A percentile compares a stretch with the other conserved stretches of the same genome.
phyloP scores from a whole-genome alignment of 352 stramenopile genomes.

The Globisporangium lucens region DNA sequence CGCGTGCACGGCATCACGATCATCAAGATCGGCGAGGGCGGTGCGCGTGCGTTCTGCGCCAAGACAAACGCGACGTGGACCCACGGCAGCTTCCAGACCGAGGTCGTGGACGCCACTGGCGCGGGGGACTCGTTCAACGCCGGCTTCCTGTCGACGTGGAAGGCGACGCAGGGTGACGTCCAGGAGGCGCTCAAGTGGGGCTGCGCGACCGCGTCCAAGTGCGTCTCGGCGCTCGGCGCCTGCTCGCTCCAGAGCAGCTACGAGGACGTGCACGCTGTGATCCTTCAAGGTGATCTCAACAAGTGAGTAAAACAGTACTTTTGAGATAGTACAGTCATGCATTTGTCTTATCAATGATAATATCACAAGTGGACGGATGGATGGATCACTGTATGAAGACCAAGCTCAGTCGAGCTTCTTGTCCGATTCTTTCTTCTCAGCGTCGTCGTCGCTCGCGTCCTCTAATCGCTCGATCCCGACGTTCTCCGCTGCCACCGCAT shows the following conservation, averaged over 20 bases:
- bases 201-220: conserved; percentile 62
- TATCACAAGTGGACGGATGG: neutral
- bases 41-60: conserved; percentile 46
- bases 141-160: conserved; percentile 72
- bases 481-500: conserved; percentile 33
- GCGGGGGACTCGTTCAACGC: conserved; percentile 87
- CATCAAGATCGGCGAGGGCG: conserved; percentile 67
- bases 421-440: neutral
- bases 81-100: conserved; percentile 47
- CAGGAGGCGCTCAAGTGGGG: conserved; percentile 56
- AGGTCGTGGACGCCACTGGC: conserved; percentile 77
- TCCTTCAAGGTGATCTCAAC: conserved; percentile 18
- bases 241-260: conserved; percentile 43
- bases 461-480: conserved; percentile 9
- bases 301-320: neutral
- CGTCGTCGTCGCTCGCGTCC: neutral
- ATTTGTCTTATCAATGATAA: neutral
- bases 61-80: conserved; percentile 39
- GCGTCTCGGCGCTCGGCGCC: conserved; percentile 51
- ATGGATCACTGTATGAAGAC: neutral
- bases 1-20: conserved; percentile 49
- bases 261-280: conserved; percentile 41
- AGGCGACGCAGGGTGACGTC: conserved; percentile 45
- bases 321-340: neutral
- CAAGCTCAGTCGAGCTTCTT: conserved; percentile 4